Evolutionary conservation across 2,329 filamentous ascomycete genomes (phyloP), one percentile per base, ranked within the genome.

Genomic region (Boeremia exigua): DNA sequence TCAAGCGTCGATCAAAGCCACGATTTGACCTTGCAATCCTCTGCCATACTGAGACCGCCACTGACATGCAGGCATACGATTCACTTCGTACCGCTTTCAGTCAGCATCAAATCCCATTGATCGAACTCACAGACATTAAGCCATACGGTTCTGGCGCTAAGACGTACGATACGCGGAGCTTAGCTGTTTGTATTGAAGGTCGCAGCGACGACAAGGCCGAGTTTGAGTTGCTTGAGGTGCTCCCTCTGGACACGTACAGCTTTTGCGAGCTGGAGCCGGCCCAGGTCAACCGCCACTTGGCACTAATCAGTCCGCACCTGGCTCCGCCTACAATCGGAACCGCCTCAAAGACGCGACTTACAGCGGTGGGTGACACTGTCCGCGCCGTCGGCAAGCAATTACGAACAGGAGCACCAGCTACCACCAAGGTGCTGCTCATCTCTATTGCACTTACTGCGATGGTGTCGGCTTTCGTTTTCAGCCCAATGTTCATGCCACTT

Each of bases 271-370:
- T 77, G 25, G 70, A 75, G 17, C 66, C 74, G 17, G 65, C 58
- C n/a, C 68, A 75, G 45, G 54, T 77, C 37, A 77, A 75, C 34
- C 71, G 74, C n/a, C 74, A 77, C 53, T 53, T 77, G 32, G 71
- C 72, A 32, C 59, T 61, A 19, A 69, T 76, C 42, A 71, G 65
- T 34, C 65, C 69, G 49, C 61, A 65, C 46, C 48, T 67, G 54
- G 42, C 59, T 32, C 48, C 48, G 17, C 39, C 54, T 44, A 17
- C 25, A 42, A 45, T 49, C 27, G 44, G 28, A n/a, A 36, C 36
- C 15, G 27, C 28, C 28, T 36, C 43, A n/a, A 53, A 44, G 29
- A n/a, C 54, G 39, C 49, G 40, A 6, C 36, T 39, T 14, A 52
- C 52, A 23, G 50, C 43, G 38, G 15, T 52, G 11, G 39, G 54